Evolutionary conservation across 441 rosid species (phyloP), one percentile per base, ranked within the genome.

Genomic region (Isatis lusitanica): DNA sequence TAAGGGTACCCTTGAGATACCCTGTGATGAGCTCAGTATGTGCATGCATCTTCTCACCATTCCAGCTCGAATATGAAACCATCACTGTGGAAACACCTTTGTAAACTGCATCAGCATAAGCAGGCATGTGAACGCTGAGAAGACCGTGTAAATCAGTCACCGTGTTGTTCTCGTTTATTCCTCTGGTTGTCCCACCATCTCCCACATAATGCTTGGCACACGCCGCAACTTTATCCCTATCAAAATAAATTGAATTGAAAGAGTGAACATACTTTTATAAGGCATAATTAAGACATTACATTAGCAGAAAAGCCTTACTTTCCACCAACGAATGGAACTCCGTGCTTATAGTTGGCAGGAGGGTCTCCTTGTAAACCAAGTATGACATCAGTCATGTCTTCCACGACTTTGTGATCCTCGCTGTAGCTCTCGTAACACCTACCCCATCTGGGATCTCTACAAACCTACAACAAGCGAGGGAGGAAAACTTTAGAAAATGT

Each of bases 361-460:
- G 82, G 74, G 66, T 84, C 88, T 70, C 93, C 93, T 86, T 88
- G 91, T 73, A 88, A 76, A 40, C 93, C 93, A 55, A 86, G 83
- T 71, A 88, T 86, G 63, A 86, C 61, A 44, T 88, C 89, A 0
- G 91, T 86, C 93, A 88, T 88, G 67, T 79, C 73, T 73, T 79
- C 78, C 81, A 88, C 93, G 11, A 86, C 78, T 75, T 81, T 83
- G 68, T 80, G 83, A 66, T 87, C 89, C 78, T 87, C 90, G 6
- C 92, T 83, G 66, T 84, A 87, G 78, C 92, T 88, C 74, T 88
- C 93, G 47, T 85, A 88, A 71, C 91, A 86, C 69, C 93, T 80
- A 44, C 93, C 93, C 91, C 93, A 88, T 73, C 91, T 85, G 4
- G 91, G 93, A 81, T 86, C 91, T 75, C 88, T 82, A 75, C 93